Evolutionary conservation across 768 basidiomycete species (phyloP).

Genomic region (Peribolospora kevripleyi): DNA sequence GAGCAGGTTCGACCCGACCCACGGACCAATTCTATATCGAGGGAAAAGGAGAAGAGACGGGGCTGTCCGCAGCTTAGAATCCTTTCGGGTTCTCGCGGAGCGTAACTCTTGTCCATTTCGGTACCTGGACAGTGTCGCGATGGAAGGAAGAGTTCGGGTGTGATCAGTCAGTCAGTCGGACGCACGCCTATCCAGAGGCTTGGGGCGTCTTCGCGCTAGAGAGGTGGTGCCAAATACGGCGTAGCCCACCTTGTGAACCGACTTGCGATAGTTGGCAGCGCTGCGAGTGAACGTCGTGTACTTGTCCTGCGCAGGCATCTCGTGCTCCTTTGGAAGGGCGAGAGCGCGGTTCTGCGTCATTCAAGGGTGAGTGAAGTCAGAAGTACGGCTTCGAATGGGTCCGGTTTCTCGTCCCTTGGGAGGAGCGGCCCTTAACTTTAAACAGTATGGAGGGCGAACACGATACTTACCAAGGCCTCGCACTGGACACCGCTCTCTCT

Average conservation of each 20-base stretch:
- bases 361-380: not conserved
- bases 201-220: too few relatives aligned
- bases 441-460: not conserved
- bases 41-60: not conserved
- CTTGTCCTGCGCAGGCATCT: conserved; percentile 82
- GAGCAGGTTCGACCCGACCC: not conserved
- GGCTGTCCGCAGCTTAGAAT: not conserved
- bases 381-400: not conserved
- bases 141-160: not conserved
- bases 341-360: conserved; percentile 40
- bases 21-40: too few relatives aligned
- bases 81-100: conserved; percentile 5
- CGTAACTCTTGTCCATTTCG: conserved; percentile 6
- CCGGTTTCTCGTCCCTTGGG: not conserved
- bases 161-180: too few relatives aligned
- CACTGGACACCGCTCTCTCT: conserved; percentile 57
- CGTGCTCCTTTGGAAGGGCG: conserved; percentile 68
- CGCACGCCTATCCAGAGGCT: too few relatives aligned
- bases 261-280: conserved; percentile 52
- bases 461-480: conserved; percentile 38
- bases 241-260: conserved; percentile 56
- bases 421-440: not conserved
- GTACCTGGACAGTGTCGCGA: not conserved
- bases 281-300: conserved; percentile 57
- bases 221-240: conserved; percentile 64